phyloP scores from a whole-genome alignment of 371 early-diverging fungal genomes.

The Thermomucor indicae-seudaticae region DNA sequence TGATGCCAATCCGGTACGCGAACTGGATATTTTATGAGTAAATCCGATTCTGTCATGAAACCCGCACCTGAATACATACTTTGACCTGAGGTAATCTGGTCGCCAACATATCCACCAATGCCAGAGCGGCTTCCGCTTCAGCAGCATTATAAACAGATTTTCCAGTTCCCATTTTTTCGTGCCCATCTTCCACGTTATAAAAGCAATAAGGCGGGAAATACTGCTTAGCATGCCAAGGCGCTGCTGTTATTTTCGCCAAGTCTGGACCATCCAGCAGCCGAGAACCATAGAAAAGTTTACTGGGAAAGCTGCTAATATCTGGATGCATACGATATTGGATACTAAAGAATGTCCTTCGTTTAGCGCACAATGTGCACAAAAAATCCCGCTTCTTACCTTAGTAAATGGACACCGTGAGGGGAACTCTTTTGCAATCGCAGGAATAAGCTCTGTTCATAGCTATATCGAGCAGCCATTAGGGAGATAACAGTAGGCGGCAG shows the following conservation, averaged over 20 bases:
- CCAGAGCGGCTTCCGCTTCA: constrained; percentile 76
- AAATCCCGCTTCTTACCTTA: constrained; percentile 43
- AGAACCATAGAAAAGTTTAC: constrained; percentile 78
- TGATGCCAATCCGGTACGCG: constrained; percentile 77
- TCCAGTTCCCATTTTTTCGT: constrained; percentile 61
- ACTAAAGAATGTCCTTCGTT: constrained; percentile 25
- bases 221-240: constrained; percentile 72
- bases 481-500: constrained; percentile 94
- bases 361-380: background rate
- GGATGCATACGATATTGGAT: constrained; percentile 99
- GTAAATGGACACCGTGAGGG: constrained; percentile 64
- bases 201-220: constrained; percentile 78
- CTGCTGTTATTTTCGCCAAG: constrained; percentile 56
- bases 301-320: constrained; percentile 83
- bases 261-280: constrained; percentile 73
- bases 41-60: constrained; percentile 1
- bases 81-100: constrained; percentile 49
- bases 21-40: constrained; percentile 41
- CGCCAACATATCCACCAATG: constrained; percentile 64
- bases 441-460: constrained; percentile 91
- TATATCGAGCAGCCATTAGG: constrained; percentile 59
- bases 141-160: constrained; percentile 79
- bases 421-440: constrained; percentile 68
- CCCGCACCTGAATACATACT: too few relatives aligned
- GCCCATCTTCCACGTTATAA: constrained; percentile 69